Evolutionary conservation across 2,329 filamentous ascomycete genomes (phyloP).

Genomic region (Proliferodiscus dingleyae): DNA sequence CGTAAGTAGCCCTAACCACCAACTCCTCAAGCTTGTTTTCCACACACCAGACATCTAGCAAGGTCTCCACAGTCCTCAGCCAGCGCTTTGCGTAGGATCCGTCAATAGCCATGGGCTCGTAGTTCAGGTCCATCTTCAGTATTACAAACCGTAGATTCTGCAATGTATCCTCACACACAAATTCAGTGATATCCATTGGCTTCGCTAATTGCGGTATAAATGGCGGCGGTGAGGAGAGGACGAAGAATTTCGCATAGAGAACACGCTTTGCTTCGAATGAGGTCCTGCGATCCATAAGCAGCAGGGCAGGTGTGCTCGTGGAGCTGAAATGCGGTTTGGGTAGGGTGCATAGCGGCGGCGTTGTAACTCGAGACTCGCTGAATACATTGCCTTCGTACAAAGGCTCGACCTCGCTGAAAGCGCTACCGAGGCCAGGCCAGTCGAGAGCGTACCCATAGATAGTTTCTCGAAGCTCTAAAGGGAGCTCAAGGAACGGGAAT

Average conservation of each 20-base stretch:
- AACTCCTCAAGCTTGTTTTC: conserved; percentile 13
- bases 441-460: conserved; percentile 13
- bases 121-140: conserved; percentile 12
- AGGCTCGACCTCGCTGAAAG: background rate
- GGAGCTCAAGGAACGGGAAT: conserved; percentile 8
- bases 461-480: conserved; percentile 10
- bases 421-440: conserved; percentile 5
- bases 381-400: no score
- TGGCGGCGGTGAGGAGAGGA: conserved; percentile 18
- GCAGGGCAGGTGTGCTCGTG: conserved; percentile 28
- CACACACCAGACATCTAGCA: conserved; percentile 18
- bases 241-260: conserved; percentile 29
- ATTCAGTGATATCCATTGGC: conserved; percentile 17
- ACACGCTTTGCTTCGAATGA: conserved; percentile 27
- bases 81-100: conserved; percentile 1
- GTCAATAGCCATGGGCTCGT: background rate
- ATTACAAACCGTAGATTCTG: conserved; percentile 16
- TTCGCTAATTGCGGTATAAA: conserved; percentile 3
- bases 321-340: no score
- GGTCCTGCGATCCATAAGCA: conserved; percentile 34
- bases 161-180: conserved; percentile 16
- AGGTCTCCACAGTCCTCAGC: conserved; percentile 10
- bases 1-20: conserved; percentile 6
- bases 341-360: no score
- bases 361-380: no score